These are phyloP conservation scores for Logfia minima DNA, from an alignment of 129 eudicot species.

Conservation along the genomic window DNA sequence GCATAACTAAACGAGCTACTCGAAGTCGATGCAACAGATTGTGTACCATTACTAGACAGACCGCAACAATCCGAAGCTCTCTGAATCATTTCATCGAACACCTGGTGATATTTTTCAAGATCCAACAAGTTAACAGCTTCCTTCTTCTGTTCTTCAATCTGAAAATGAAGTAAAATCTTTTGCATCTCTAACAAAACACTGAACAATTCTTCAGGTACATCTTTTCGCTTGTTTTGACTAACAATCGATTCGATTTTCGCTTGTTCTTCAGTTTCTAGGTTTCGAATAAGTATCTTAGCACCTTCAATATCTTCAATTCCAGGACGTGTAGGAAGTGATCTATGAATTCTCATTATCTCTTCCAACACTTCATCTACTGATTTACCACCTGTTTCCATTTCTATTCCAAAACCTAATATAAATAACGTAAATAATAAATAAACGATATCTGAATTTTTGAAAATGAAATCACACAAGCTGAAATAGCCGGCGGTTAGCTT, in stretches of 20 bases:
- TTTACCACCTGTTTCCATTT: constrained; percentile 54
- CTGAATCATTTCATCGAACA: constrained; percentile 88
- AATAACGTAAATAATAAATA: background rate
- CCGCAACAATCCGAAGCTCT: constrained; percentile 67
- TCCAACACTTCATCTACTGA: constrained; percentile 67
- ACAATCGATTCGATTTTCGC: constrained; percentile 50
- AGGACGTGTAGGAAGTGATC: constrained; percentile 70
- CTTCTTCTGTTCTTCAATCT: constrained; percentile 63
- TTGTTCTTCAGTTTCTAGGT: constrained; percentile 66
- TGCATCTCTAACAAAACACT: constrained; percentile 66
- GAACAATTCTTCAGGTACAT: constrained; percentile 68
- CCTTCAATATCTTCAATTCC: constrained; percentile 86
- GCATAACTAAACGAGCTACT: constrained; percentile 30
- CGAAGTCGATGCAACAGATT: constrained; percentile 33
- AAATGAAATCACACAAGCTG: background rate
- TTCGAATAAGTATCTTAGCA: constrained; percentile 54
- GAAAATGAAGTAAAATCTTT: constrained; percentile 51
- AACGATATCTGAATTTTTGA: too few relatives aligned
- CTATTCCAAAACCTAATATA: constrained; percentile 16
- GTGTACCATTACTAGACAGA: constrained; percentile 11
- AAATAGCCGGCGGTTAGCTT: constrained; percentile 27
- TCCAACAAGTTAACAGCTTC: constrained; percentile 71
- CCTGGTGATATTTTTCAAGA: constrained; percentile 59
- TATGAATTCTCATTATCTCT: constrained; percentile 72
- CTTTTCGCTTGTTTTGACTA: constrained; percentile 50